A percentile compares a stretch with the other conserved stretches of the same genome.
Evolutionary conservation across 371 early-diverging fungal species (phyloP).

Genomic region (Mucor velutinosus): DNA sequence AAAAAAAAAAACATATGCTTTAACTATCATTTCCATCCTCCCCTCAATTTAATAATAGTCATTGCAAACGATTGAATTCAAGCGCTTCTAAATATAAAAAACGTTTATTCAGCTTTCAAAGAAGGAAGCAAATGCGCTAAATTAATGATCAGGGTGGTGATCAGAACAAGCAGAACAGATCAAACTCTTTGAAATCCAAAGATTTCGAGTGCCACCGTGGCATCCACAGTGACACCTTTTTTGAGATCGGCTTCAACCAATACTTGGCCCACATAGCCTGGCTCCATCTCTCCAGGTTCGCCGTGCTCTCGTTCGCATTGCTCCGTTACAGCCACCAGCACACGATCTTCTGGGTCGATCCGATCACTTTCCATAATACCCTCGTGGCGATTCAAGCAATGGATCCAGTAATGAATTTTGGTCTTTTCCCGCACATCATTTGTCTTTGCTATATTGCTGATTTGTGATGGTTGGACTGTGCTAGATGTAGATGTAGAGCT

Average conservation of each 20-base stretch:
- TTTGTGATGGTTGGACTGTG: not conserved
- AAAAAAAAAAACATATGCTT: too few relatives aligned
- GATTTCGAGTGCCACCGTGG: conserved; percentile 36
- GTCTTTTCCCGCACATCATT: conserved; percentile 15
- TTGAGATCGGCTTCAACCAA: conserved; percentile 17
- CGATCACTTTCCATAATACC: conserved; percentile 20
- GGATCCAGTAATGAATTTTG: conserved; percentile 45
- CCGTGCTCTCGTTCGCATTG: conserved; percentile 26
- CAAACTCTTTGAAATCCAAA: conserved; percentile 32
- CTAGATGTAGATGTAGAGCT: not conserved
- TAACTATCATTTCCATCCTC: too few relatives aligned
- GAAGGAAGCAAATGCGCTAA: too few relatives aligned
- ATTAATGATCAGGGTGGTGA: too few relatives aligned
- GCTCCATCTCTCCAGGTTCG: conserved; percentile 20
- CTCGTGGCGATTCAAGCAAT: conserved; percentile 45
- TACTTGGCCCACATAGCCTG: conserved; percentile 38
- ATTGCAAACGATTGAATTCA: too few relatives aligned
- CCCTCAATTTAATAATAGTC: too few relatives aligned
- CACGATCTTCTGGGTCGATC: conserved; percentile 46
- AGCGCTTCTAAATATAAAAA: too few relatives aligned
- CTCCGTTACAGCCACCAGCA: conserved; percentile 42
- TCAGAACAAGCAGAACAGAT: not conserved
- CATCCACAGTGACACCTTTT: conserved; percentile 27
- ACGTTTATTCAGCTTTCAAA: too few relatives aligned
- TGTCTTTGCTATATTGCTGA: not conserved